Percentiles rank a stretch among this genome's conserved stretches.
Evolutionary conservation across 1,284 basidiomycete species (phyloP).

Genomic region (Ustilago cynodontis): DNA sequence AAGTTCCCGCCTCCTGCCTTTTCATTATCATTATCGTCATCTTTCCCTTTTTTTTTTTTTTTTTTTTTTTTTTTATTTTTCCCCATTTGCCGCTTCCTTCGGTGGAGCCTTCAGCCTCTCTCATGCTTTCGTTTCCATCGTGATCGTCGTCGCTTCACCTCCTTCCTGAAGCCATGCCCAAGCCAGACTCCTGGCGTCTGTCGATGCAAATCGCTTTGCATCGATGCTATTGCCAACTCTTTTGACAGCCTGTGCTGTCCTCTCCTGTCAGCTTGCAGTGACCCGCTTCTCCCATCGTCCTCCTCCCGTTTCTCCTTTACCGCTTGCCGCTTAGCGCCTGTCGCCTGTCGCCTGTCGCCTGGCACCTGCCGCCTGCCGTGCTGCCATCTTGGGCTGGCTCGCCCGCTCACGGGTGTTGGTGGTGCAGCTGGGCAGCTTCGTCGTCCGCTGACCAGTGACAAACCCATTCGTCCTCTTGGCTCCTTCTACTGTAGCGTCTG

Average conservation of each 20-base stretch:
- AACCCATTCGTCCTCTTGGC: not conserved
- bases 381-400: not conserved
- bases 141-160: constrained; percentile 6
- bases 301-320: not conserved
- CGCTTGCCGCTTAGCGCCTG: constrained; percentile 4
- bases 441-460: not conserved
- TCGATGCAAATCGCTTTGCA: constrained; percentile 31
- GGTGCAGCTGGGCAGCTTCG: not conserved
- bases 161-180: constrained; percentile 21
- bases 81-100: not conserved
- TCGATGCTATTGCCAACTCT: constrained; percentile 1
- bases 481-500: no score
- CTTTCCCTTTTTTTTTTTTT: constrained; percentile 9
- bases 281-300: not conserved
- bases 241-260: not conserved
- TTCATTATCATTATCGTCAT: no score
- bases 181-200: constrained; percentile 35
- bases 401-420: not conserved
- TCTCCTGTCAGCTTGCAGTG: constrained; percentile 13
- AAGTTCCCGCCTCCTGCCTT: no score
- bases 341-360: not conserved
- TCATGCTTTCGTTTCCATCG: not conserved
- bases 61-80: not conserved
- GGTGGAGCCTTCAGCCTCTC: not conserved
- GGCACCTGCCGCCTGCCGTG: not conserved